Percentiles rank a stretch among this genome's conserved stretches.
phyloP scores from a whole-genome alignment of 2,329 filamentous ascomycete genomes.

The Ustulina deusta region DNA sequence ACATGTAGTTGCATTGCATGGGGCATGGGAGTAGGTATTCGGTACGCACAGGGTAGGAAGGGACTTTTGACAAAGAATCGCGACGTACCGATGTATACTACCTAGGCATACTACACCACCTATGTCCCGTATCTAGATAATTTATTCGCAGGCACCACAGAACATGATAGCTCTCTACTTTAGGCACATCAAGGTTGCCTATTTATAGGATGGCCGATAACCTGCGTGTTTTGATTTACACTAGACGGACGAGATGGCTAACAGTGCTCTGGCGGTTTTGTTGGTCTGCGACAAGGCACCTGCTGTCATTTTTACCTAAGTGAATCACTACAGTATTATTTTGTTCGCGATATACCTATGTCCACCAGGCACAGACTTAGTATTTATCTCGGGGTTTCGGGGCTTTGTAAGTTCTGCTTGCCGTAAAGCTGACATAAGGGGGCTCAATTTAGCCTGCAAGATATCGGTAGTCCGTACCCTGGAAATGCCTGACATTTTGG shows the following conservation, averaged over 20 bases:
- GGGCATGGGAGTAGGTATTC: constrained; percentile 5
- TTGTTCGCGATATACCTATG: neutral
- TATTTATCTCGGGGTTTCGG: neutral
- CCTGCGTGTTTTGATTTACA: neutral
- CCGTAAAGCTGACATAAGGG: neutral
- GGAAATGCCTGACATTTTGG: neutral
- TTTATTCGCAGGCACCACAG: neutral
- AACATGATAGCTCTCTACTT: neutral
- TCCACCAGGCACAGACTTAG: too few relatives aligned
- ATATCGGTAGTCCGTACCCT: neutral
- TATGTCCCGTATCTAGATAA: neutral
- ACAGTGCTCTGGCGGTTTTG: neutral
- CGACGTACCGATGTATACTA: neutral
- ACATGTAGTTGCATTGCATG: constrained; percentile 34
- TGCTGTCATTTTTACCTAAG: too few relatives aligned
- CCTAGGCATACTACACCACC: too few relatives aligned
- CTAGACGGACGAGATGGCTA: neutral
- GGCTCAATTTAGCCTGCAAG: constrained; percentile 1
- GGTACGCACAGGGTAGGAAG: constrained; percentile 22
- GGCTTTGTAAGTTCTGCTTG: neutral
- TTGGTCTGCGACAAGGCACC: neutral
- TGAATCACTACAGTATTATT: neutral
- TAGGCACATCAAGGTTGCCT: neutral
- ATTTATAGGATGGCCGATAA: constrained; percentile 18
- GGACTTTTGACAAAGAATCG: constrained; percentile 36